Conservation (phyloP, 148 eudicot genomes). For the Camellia sinensis region DNA sequence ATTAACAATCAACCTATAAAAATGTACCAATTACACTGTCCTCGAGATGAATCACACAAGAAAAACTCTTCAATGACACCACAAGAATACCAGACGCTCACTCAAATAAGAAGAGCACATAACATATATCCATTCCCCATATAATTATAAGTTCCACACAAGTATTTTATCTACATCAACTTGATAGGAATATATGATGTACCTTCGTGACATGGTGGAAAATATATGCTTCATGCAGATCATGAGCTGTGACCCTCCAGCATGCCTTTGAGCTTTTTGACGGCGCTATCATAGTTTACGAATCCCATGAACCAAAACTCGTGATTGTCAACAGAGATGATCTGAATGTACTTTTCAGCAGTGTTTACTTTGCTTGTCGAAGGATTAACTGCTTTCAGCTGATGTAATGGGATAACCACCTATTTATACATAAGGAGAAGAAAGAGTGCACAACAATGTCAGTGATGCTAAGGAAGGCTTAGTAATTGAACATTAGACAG, state of each 20-base stretch:
- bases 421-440: conserved; percentile 12
- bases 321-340: conserved; percentile 74
- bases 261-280: conserved; percentile 58
- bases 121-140: background rate
- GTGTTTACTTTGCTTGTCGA: conserved; percentile 64
- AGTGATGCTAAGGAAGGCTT: background rate
- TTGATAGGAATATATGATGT: background rate
- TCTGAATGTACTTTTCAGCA: conserved; percentile 82
- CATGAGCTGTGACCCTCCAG: conserved; percentile 28
- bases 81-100: background rate
- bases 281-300: conserved; percentile 77
- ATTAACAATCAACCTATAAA: background rate
- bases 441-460: background rate
- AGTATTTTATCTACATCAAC: conserved; percentile 10
- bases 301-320: conserved; percentile 96
- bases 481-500: background rate
- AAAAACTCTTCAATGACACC: background rate
- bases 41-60: background rate
- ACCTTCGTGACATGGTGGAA: background rate
- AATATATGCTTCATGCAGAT: background rate
- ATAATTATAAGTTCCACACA: background rate
- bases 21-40: background rate
- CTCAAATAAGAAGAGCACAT: conserved; percentile 6
- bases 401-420: conserved; percentile 76
- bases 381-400: conserved; percentile 81